Evolutionary conservation across 768 basidiomycete species (phyloP).

Genomic region (Termitomyces sp.): DNA sequence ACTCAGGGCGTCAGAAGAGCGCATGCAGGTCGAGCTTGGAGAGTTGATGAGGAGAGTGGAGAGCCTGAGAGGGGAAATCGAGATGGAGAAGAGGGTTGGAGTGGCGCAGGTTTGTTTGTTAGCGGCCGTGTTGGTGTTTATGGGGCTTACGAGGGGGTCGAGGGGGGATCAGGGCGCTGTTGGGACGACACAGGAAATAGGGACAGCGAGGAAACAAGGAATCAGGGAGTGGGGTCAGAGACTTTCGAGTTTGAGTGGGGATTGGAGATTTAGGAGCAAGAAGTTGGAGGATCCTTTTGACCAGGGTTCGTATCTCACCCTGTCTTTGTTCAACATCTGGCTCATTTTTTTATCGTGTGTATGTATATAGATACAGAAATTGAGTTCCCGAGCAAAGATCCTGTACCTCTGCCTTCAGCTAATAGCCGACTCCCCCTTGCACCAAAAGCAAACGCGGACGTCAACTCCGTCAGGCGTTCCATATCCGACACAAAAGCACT

Average conservation of each 20-base stretch:
- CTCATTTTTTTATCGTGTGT: not conserved
- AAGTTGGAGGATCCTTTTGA: slow-evolving; percentile 10
- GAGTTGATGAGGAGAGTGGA: slow-evolving; percentile 68
- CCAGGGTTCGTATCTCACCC: slow-evolving; percentile 1
- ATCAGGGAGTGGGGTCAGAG: slow-evolving; percentile 51
- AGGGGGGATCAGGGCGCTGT: slow-evolving; percentile 26
- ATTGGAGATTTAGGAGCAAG: slow-evolving; percentile 36
- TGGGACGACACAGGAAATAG: slow-evolving; percentile 20
- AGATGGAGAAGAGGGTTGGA: slow-evolving; percentile 84
- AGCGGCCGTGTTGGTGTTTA: slow-evolving; percentile 78
- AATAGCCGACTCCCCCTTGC: not conserved
- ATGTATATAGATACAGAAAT: slow-evolving; percentile 9
- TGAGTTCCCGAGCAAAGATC: slow-evolving; percentile 10
- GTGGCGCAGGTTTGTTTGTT: slow-evolving; percentile 84
- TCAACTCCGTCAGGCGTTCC: not conserved
- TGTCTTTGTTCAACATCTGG: not conserved
- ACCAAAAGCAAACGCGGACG: not conserved
- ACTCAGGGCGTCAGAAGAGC: slow-evolving; percentile 40
- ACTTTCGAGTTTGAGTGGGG: slow-evolving; percentile 50
- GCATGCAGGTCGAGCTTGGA: slow-evolving; percentile 65
- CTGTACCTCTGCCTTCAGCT: not conserved
- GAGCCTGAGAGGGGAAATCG: slow-evolving; percentile 77
- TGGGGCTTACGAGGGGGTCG: slow-evolving; percentile 79
- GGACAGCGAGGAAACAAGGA: slow-evolving; percentile 16
- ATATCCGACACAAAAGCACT: slow-evolving; percentile 3